Conservation (phyloP, 768 basidiomycete species). For the Suillus americanus region DNA sequence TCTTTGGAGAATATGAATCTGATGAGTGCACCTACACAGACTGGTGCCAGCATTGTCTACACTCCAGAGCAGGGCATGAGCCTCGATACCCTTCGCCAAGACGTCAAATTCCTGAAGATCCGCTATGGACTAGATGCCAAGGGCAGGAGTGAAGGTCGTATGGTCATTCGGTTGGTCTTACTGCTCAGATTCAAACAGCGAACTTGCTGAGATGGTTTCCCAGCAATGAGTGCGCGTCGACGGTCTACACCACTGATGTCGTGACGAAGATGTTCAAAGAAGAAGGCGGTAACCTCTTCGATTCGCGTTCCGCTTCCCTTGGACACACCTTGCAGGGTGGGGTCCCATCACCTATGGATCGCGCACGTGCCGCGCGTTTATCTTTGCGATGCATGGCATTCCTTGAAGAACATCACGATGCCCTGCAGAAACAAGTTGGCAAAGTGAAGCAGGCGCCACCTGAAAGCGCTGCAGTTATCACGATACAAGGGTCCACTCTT, state of each 20-base stretch:
- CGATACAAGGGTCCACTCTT: conserved; percentile 80
- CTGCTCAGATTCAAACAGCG: not conserved
- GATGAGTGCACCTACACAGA: conserved; percentile 40
- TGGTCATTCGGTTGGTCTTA: conserved; percentile 78
- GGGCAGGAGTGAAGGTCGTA: conserved; percentile 89
- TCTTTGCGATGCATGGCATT: conserved; percentile 93
- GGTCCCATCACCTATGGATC: conserved; percentile 92
- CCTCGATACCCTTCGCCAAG: conserved; percentile 75
- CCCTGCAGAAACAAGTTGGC: conserved; percentile 47
- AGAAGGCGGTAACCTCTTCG: conserved; percentile 90
- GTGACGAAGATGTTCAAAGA: conserved; percentile 94
- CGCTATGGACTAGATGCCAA: conserved; percentile 84
- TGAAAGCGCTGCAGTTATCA: conserved; percentile 86
- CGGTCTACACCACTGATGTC: conserved; percentile 87
- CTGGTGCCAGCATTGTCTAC: conserved; percentile 91
- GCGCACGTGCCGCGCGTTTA: conserved; percentile 85
- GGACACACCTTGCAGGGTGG: conserved; percentile 98
- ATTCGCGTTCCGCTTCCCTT: conserved; percentile 92
- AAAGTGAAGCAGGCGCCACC: conserved; percentile 54
- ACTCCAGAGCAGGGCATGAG: conserved; percentile 90
- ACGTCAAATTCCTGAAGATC: conserved; percentile 86
- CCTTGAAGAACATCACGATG: conserved; percentile 77
- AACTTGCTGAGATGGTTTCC: not conserved
- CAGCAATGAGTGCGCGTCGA: conserved; percentile 85
- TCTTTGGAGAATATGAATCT: not conserved